These are phyloP conservation scores for Halteria grandinella DNA, from an alignment of 73 alveolate species.

Conservation along the genomic window DNA sequence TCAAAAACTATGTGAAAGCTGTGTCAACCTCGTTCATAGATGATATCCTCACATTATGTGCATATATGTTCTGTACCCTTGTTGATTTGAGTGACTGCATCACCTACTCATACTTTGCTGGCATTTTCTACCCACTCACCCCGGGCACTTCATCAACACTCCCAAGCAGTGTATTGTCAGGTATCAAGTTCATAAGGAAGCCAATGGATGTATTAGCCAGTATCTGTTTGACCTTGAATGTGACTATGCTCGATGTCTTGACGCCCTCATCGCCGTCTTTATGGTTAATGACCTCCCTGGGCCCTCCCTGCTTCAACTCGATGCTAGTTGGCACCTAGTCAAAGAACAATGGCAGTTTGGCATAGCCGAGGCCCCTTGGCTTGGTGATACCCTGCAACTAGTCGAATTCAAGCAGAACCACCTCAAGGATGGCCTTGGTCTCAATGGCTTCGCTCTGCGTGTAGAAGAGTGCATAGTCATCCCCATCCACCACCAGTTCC, in stretches of 20 bases:
- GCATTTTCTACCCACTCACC: constrained; percentile 26
- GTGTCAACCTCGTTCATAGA: constrained; percentile 33
- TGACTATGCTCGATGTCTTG: constrained; percentile 2
- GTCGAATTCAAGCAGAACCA: constrained; percentile 3
- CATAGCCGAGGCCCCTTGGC: constrained; percentile 13
- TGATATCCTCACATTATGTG: constrained; percentile 30
- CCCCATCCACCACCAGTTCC: constrained; percentile 8
- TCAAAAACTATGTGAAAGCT: constrained; percentile 1
- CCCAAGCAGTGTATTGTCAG: constrained; percentile 43
- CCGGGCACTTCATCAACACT: constrained; percentile 47
- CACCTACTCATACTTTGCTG: not conserved
- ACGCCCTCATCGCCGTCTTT: not conserved
- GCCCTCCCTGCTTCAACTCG: constrained; percentile 10
- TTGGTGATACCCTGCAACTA: not conserved
- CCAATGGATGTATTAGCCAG: not conserved
- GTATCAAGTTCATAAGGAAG: not conserved
- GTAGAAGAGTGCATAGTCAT: constrained; percentile 42
- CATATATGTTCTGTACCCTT: not conserved
- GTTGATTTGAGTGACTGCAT: not conserved
- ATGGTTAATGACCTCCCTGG: constrained; percentile 30
- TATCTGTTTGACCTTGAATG: not conserved
- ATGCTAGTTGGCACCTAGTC: constrained; percentile 11
- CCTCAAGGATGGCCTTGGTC: constrained; percentile 25
- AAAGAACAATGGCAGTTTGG: constrained; percentile 32
- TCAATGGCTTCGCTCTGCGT: constrained; percentile 13